Evolutionary conservation across 176 grass and related monocot genomes (phyloP), one percentile per base, ranked within the genome.

Genomic region (Ensete ventricosum): DNA sequence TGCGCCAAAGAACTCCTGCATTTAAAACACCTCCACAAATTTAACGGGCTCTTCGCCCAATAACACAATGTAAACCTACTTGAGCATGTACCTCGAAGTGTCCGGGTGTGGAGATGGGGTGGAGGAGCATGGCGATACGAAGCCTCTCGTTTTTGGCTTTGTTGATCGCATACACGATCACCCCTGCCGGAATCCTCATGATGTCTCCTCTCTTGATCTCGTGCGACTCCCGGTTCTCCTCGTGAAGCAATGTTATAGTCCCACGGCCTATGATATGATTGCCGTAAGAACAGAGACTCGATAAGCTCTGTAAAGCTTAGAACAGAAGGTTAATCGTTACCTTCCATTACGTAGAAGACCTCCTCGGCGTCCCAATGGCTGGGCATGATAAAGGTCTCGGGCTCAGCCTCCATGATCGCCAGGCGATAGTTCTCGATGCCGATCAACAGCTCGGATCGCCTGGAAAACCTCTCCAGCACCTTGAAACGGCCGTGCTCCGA

Each of bases 301-400:
- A 43, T 5, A 23, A 52, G 34, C 4, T 16, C 9, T 14, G 13
- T 48, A 49, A 59, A 29, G 16, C 73, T 58, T 59, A 27, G 25
- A 8, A 17, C 8, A 58, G 14, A 14, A 1, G 1, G 43, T 58
- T 55, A 1, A 57, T 29, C 1, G 13, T 50, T 65, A 74, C 84
- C 92, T 43, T 85, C 78, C 77, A 77, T 83, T 0, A 96, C 88
- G 79, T 80, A 91, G 76, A 87, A 81, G 25, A 96, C 50, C 86
- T 87, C 84, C 52, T 96, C 88, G 50, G 86, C 88, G 71, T 96
- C 84, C 52, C 75, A 77, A 72, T 96, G 88, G 74, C 86, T 96
- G 49, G 86, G 88, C 86, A 89, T 81, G 74, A 91, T 70, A 83
- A 91, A 96, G 68, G 92, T 79, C 34, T 82, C 77, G 26, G 83